Evolutionary conservation across 2,329 filamentous ascomycete genomes (phyloP), one percentile per base, ranked within the genome.

Genomic region (Talaromyces sp.): DNA sequence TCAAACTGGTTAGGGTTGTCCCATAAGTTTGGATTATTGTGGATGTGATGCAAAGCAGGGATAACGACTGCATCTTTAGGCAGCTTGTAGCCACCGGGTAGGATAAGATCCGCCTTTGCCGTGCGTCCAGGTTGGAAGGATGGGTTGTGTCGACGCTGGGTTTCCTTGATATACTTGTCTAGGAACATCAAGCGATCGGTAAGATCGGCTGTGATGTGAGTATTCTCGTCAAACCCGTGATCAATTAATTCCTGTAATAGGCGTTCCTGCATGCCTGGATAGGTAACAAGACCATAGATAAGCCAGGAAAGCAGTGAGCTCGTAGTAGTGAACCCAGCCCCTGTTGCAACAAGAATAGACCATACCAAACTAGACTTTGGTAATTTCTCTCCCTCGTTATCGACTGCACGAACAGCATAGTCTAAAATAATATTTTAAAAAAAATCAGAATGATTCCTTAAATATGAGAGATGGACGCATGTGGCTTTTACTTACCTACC

Each of bases 81-180:
- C 0, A 88, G 68, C 60, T 77, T 79, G 74, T 86, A 87, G 0
- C 85, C 85, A 0, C 85, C 85, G 0, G 86, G 85, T 0, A 88
- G 72, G 30, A 88, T 77, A 61, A 85, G 72, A 67, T 87, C 85
- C 3, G 73, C 73, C 63, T 81, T 82, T 2, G 85, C 75, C 1
- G 82, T 87, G 33, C 86, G 83, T 1, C 77, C 85, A 0, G 86
- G 83, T 66, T 88, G 85, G 73, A 82, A 88, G 0, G 83, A 84
- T 0, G 85, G 83, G 71, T 85, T 87, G 74, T 87, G 85, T 3
- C 77, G 76, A 2, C 85, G 80, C 68, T 85, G 84, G 0, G 80
- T 85, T 69, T 88, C 85, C 71, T 87, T 87, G 76, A 88, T 74
- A 70, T 81, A 85, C 54, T 81, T 80, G 69, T 86, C 84, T 8